Base-by-base conservation (phyloP, 169 alveolate species). In the Theileria parva region DNA sequence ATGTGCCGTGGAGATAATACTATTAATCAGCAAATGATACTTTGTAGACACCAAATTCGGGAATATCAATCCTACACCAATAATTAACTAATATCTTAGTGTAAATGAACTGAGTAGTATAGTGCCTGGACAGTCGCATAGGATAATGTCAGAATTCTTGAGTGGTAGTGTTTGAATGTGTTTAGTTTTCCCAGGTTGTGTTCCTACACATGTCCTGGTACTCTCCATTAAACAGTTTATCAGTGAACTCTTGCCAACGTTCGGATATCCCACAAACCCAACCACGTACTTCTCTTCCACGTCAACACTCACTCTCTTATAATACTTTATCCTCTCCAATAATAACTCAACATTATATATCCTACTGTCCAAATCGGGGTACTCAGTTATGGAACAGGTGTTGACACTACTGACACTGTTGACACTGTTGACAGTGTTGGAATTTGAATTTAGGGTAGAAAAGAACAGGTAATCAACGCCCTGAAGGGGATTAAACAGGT, bases 201-300 rank as follows among this genome's bases (percentile, higher is more conserved):
- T 81, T 39, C 99, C 98, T 15, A 98, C 99, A 28, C 97, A 97
- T 0, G 97, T 98, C 81, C 94, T 93, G 81, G 98, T 98, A 50
- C 79, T 86, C 25, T 96, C 96, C 90, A 96, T 85, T 51, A 98
- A 92, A n/a, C 97, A 97, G 81, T 98, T 98, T 61, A 98, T 98
- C 51, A 98, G 95, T 23, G 99, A 96, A 53, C 99, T 95, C 88
- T 98, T 98, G 32, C 99, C 99, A n/a, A 98, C 99, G 87, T 98
- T 98, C 17, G 99, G 99, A 87, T 94, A 97, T n/a, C 99, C 99
- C 9, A 97, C 97, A 91, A 95, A 94, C 19, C 99, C 99, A 21
- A 97, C 95, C 61, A 93, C 92, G 34, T 91, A 81, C 30, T 91
- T 39, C 19, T 92, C 92, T 11, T 63, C 66, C 13, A 53, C 83